These are phyloP conservation scores for Isabelozyma heimii DNA, from an alignment of 805 yeast species.

Conservation along the genomic window DNA sequence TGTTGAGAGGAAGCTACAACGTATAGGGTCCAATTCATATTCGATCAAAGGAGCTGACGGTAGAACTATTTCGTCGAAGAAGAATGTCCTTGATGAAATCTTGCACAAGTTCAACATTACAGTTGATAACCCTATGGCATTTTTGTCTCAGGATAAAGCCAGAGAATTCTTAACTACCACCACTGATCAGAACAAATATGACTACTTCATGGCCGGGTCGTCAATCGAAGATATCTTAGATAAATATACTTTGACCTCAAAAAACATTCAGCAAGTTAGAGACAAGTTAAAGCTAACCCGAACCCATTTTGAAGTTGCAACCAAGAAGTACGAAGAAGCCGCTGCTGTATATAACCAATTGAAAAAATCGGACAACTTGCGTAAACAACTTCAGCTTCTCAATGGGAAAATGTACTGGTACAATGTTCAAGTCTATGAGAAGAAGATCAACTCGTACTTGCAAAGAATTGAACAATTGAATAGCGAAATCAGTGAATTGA, in stretches of 20 bases:
- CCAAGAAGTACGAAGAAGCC: slow-evolving; percentile 25
- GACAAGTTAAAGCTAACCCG: slow-evolving; percentile 23
- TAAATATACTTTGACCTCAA: slow-evolving; percentile 40
- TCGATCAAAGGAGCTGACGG: slow-evolving; percentile 52
- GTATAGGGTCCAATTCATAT: slow-evolving; percentile 54
- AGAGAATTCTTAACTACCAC: slow-evolving; percentile 82
- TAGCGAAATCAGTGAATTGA: slow-evolving; percentile 12
- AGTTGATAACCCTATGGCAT: slow-evolving; percentile 87
- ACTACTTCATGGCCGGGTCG: slow-evolving; percentile 78
- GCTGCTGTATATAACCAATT: slow-evolving; percentile 30
- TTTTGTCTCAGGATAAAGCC: slow-evolving; percentile 91
- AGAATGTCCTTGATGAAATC: slow-evolving; percentile 63
- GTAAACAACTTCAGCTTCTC: slow-evolving; percentile 29
- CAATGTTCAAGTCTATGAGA: slow-evolving; percentile 31
- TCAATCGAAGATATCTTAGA: slow-evolving; percentile 63
- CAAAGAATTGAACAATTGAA: slow-evolving; percentile 14
- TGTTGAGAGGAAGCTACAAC: slow-evolving; percentile 63
- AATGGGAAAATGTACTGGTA: slow-evolving; percentile 44
- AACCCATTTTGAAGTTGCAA: slow-evolving; percentile 21
- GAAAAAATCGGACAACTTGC: slow-evolving; percentile 30
- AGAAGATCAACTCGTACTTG: slow-evolving; percentile 15
- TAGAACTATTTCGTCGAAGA: slow-evolving; percentile 55
- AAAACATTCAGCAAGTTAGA: slow-evolving; percentile 27
- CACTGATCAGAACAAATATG: slow-evolving; percentile 67
- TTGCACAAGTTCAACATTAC: slow-evolving; percentile 70